phyloP scores from a whole-genome alignment of 345 rosid genomes.

The Garcia nutans region DNA sequence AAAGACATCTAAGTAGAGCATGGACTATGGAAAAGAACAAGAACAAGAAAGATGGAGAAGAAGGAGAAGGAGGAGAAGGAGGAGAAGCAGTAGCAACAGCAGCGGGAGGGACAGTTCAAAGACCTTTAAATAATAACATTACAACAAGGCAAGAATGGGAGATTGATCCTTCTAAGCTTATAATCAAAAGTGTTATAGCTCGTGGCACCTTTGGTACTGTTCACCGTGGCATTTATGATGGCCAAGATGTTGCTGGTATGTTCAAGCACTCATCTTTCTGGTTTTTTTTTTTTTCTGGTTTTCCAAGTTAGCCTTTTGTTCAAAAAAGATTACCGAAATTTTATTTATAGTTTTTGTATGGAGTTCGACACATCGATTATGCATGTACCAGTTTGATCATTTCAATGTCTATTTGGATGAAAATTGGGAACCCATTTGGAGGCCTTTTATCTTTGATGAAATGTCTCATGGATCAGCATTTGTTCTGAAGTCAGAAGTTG shows the following conservation, averaged over 20 bases:
- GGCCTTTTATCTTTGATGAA: background rate
- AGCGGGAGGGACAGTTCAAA: background rate
- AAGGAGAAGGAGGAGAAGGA: slow-evolving; percentile 11
- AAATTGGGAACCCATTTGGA: slow-evolving; percentile 10
- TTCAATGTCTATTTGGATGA: background rate
- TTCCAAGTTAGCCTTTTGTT: background rate
- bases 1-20: slow-evolving; percentile 26
- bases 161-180: slow-evolving; percentile 32
- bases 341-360: background rate
- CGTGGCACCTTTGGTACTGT: slow-evolving; percentile 36
- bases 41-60: slow-evolving; percentile 14
- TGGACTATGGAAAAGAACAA: slow-evolving; percentile 29
- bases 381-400: background rate
- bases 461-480: background rate
- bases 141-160: slow-evolving; percentile 33
- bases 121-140: background rate
- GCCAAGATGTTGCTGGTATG: slow-evolving; percentile 41
- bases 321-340: background rate
- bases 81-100: background rate
- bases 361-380: background rate
- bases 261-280: background rate
- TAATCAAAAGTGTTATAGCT: slow-evolving; percentile 33
- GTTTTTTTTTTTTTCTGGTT: background rate
- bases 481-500: background rate
- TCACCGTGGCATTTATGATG: slow-evolving; percentile 36